Evolutionary conservation across 768 basidiomycete species (phyloP), one percentile per base, ranked within the genome.

Genomic region (Hydnum rufescens): DNA sequence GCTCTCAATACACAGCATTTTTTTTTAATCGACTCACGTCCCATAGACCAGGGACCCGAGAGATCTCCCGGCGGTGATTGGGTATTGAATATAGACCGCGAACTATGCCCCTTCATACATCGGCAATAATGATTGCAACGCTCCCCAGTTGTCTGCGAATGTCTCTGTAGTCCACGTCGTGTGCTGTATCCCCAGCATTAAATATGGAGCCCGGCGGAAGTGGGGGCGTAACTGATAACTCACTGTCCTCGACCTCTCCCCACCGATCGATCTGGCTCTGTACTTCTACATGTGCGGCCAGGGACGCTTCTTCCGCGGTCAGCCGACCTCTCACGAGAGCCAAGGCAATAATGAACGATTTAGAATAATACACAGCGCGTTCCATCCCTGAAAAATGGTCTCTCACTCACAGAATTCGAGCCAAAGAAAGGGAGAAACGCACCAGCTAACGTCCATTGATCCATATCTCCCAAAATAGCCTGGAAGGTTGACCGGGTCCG

Each of bases 161-260:
- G 64, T 97, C 95, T 56, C 95, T 84, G 64, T 86, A 82, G 67
- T 99, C 95, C 42, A 99, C 92, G 64, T 99, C 95, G 62, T 97
- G 95, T 13, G 95, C 93, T 99, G 64, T 43, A 56, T 47, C 6
- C 46, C 18, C 3, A 18, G 22, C 4, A 43, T 8, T 51, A 22
- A 42, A 49, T 47, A 53, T 32, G 39, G 22, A 39, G n/a, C n/a
- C n/a, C n/a, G n/a, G n/a, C n/a, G n/a, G 36, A 39, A 39, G 36
- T 39, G 13, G 13, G 36, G 13, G 28, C n/a, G 23, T 36, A n/a
- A n/a, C n/a, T n/a, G 22, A 32, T 6, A 4, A 65, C 95, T 71
- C 61, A 97, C 93, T 87, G 64, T 97, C 95, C 70, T 97, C 95
- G 0, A 99, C 95, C 67, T 97, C 93, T n/a, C 95, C 95, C 95